phyloP scores from a whole-genome alignment of 2,329 filamentous ascomycete genomes.

The Monilinia vaccinii-corymbosi region DNA sequence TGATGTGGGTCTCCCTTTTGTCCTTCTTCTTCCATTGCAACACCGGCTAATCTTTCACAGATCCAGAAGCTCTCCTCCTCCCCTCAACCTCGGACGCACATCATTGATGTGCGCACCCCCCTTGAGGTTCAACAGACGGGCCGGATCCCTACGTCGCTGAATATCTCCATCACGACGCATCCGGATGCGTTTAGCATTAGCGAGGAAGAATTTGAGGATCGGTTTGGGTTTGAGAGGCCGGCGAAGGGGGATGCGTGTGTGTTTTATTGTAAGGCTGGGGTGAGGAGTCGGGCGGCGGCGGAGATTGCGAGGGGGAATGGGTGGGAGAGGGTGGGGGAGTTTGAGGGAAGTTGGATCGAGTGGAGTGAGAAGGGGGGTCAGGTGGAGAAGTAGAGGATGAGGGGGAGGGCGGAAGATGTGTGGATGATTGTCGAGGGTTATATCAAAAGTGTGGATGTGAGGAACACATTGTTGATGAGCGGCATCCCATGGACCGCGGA shows the following conservation, averaged over 20 bases:
- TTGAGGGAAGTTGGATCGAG: slow-evolving; percentile 69
- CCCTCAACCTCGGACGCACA: slow-evolving; percentile 7
- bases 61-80: background rate
- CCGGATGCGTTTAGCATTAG: slow-evolving; percentile 73
- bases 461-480: background rate
- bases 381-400: slow-evolving; percentile 12
- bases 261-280: slow-evolving; percentile 91
- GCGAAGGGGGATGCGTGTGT: slow-evolving; percentile 50
- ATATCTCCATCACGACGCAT: slow-evolving; percentile 68
- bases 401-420: background rate
- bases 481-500: background rate
- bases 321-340: slow-evolving; percentile 63
- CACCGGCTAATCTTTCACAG: background rate
- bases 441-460: background rate
- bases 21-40: too few relatives aligned
- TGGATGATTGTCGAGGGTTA: background rate
- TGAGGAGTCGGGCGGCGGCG: slow-evolving; percentile 71
- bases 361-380: slow-evolving; percentile 66
- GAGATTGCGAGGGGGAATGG: slow-evolving; percentile 67
- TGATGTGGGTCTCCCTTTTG: background rate
- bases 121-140: slow-evolving; percentile 54
- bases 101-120: slow-evolving; percentile 58
- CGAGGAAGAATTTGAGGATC: slow-evolving; percentile 70
- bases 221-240: slow-evolving; percentile 70
- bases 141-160: slow-evolving; percentile 70